These are phyloP conservation scores for Jaltomata sinuosa DNA, from an alignment of 257 asterid genomes.

Conservation along the genomic window DNA sequence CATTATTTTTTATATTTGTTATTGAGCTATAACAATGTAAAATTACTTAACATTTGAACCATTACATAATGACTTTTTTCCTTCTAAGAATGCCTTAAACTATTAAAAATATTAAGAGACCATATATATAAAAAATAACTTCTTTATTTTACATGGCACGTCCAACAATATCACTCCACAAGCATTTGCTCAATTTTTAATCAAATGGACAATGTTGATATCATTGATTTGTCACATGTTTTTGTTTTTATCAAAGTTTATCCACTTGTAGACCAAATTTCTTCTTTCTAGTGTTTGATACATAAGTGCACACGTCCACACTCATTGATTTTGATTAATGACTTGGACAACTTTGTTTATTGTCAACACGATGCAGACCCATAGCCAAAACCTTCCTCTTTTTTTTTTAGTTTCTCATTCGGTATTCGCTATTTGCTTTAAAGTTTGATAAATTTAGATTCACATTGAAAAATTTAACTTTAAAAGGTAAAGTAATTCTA, in stretches of 20 bases:
- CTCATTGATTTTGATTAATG: neutral
- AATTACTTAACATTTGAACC: too few species aligned
- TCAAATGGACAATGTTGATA: neutral
- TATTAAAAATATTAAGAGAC: neutral
- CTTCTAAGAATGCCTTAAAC: too few species aligned
- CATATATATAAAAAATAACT: too few species aligned
- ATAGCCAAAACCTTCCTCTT: neutral
- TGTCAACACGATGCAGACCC: neutral
- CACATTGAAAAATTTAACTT: neutral
- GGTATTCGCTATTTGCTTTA: neutral
- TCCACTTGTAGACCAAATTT: neutral
- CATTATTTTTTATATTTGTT: too few species aligned
- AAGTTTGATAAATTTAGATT: neutral
- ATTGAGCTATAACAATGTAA: too few species aligned
- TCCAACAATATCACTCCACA: too few species aligned
- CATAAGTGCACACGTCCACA: neutral
- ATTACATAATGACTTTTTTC: too few species aligned
- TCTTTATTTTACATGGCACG: too few species aligned
- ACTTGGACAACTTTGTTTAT: neutral
- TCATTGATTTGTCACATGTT: neutral
- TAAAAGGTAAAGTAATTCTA: neutral
- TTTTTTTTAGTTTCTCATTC: neutral
- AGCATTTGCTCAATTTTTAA: too few species aligned
- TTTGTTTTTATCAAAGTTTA: neutral
- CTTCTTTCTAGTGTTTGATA: neutral